These are phyloP conservation scores for Chamaenerion angustifolium DNA, from an alignment of 345 rosid species.

Conservation along the genomic window DNA sequence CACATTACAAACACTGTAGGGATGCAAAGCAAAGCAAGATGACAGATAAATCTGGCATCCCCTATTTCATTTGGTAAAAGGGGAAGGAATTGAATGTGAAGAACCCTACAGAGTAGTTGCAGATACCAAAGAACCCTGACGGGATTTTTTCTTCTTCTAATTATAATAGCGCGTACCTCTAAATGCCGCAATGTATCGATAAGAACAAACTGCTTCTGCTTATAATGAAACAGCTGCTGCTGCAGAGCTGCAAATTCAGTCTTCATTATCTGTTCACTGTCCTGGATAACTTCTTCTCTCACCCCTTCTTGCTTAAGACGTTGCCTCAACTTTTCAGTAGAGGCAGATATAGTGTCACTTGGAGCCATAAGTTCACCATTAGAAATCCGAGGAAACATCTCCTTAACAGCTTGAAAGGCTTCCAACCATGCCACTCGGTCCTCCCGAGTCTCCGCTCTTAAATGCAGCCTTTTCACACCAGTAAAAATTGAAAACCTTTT, in stretches of 20 bases:
- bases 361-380: constrained; percentile 89
- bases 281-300: constrained; percentile 61
- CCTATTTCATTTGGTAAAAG: not conserved
- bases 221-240: constrained; percentile 57
- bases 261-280: constrained; percentile 82
- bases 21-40: not conserved
- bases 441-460: constrained; percentile 76
- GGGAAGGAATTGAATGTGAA: constrained; percentile 1
- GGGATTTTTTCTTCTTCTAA: constrained; percentile 9
- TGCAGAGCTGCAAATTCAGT: constrained; percentile 52
- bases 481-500: constrained; percentile 88
- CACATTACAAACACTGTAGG: not conserved
- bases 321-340: constrained; percentile 70
- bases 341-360: constrained; percentile 30
- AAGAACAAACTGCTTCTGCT: constrained; percentile 84
- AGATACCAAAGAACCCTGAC: constrained; percentile 4
- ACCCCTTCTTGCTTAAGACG: constrained; percentile 59
- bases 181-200: constrained; percentile 74
- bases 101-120: constrained; percentile 4
- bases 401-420: constrained; percentile 81
- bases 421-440: constrained; percentile 76
- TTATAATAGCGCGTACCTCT: constrained; percentile 52
- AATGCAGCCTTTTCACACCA: constrained; percentile 80
- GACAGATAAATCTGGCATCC: not conserved
- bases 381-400: constrained; percentile 88